Conservation (phyloP, 2,329 filamentous ascomycete genomes). For the Epichloe scottii region DNA sequence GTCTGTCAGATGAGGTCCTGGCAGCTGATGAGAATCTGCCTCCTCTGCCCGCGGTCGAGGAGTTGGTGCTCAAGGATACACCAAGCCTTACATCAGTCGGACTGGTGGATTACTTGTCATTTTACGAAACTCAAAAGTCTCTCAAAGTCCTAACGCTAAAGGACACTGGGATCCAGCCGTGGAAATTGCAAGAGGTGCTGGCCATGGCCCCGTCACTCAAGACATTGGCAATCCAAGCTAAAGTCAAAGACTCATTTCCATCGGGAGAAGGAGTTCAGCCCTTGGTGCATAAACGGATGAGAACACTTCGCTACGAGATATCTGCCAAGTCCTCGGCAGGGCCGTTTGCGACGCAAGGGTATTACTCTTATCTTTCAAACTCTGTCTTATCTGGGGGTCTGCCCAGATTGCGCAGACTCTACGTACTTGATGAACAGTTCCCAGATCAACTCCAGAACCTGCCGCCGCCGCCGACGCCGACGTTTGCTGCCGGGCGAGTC, state of each 20-base stretch:
- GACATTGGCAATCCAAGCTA: slow-evolving; percentile 41
- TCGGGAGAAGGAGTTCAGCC: slow-evolving; percentile 39
- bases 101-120: slow-evolving; percentile 54
- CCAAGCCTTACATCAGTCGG: slow-evolving; percentile 62
- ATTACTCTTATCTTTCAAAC: slow-evolving; percentile 78
- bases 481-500: slow-evolving; percentile 17
- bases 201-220: slow-evolving; percentile 43
- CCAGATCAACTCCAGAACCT: slow-evolving; percentile 64
- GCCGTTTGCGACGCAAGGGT: slow-evolving; percentile 46
- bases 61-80: slow-evolving; percentile 59
- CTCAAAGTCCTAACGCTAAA: slow-evolving; percentile 59
- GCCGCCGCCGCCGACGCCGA: slow-evolving; percentile 50
- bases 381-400: slow-evolving; percentile 67
- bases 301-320: slow-evolving; percentile 73
- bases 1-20: slow-evolving; percentile 69
- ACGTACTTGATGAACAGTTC: slow-evolving; percentile 76
- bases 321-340: slow-evolving; percentile 44
- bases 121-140: slow-evolving; percentile 42
- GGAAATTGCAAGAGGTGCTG: slow-evolving; percentile 48
- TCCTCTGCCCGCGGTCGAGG: slow-evolving; percentile 61
- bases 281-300: slow-evolving; percentile 55
- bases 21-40: slow-evolving; percentile 51
- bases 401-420: slow-evolving; percentile 62
- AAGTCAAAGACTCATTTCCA: slow-evolving; percentile 37
- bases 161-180: slow-evolving; percentile 56